These are phyloP conservation scores for Pezicula carpinea DNA, from an alignment of 2,329 filamentous ascomycete genomes.

Conservation along the genomic window DNA sequence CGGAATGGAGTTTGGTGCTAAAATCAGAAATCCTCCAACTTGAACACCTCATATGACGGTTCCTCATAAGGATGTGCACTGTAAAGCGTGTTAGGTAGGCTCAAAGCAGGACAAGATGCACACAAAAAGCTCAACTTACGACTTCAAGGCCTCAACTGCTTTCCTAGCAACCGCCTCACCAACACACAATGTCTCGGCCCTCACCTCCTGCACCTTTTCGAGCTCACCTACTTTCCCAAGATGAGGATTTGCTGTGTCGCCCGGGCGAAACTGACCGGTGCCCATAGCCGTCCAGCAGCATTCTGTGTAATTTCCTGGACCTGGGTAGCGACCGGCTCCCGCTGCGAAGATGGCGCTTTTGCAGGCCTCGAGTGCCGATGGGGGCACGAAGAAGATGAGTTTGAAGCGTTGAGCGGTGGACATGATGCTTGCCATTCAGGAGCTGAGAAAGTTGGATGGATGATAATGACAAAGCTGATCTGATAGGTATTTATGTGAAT, in stretches of 20 bases:
- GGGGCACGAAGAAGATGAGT: constrained; percentile 49
- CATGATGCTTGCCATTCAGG: not conserved
- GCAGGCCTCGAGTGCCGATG: constrained; percentile 39
- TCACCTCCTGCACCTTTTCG: constrained; percentile 55
- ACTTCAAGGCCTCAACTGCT: constrained; percentile 61
- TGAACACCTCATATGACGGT: constrained; percentile 43
- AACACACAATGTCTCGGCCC: constrained; percentile 58
- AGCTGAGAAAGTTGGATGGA: not conserved
- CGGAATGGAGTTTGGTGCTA: too few relatives aligned
- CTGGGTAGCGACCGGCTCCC: constrained; percentile 47
- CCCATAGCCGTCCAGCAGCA: constrained; percentile 48
- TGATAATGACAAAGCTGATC: too few relatives aligned
- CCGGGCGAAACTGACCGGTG: constrained; percentile 62
- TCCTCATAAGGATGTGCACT: constrained; percentile 48
- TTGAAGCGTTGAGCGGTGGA: constrained; percentile 23
- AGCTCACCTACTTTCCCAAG: constrained; percentile 54
- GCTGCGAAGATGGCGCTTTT: constrained; percentile 53
- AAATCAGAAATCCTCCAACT: constrained; percentile 42
- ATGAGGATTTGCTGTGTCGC: constrained; percentile 54
- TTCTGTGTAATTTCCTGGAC: constrained; percentile 49
- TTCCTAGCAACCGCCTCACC: constrained; percentile 51
- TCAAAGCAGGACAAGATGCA: not conserved
- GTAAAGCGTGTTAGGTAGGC: constrained; percentile 11
- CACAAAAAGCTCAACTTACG: constrained; percentile 38
- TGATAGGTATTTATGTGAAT: too few relatives aligned